phyloP scores from a whole-genome alignment of 2,329 filamentous ascomycete genomes.

The Cercospora sp. region DNA sequence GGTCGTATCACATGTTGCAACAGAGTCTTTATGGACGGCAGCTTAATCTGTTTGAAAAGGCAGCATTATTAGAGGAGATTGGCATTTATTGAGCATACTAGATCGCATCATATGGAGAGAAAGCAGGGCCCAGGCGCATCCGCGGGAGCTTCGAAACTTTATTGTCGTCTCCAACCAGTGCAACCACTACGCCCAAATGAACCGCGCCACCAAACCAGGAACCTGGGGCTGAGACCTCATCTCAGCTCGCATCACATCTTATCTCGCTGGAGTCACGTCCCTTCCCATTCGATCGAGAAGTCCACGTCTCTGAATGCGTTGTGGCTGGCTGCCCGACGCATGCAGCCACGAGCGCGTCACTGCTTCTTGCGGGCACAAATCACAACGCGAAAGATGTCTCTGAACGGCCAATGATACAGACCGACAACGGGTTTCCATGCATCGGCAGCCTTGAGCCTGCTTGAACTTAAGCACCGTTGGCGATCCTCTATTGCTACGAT shows the following conservation, averaged over 20 bases:
- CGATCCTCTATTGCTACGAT: background rate
- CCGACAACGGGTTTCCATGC: background rate
- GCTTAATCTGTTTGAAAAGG: conserved; percentile 1
- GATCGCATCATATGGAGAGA: background rate
- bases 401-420: background rate
- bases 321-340: background rate
- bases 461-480: background rate
- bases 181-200: background rate
- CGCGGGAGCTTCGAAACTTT: background rate
- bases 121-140: background rate
- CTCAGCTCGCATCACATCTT: background rate
- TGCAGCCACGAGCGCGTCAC: background rate
- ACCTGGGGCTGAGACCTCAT: background rate
- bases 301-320: background rate
- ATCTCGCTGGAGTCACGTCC: background rate
- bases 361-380: background rate
- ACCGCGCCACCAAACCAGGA: background rate
- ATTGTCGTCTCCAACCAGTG: background rate
- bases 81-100: background rate
- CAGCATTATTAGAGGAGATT: conserved; percentile 12
- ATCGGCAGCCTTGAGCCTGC: background rate
- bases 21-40: background rate
- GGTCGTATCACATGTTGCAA: conserved; percentile 9
- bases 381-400: background rate
- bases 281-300: background rate